Evolutionary conservation across 2,329 filamentous ascomycete species (phyloP).

Genomic region (Beauveria scarabaeidicola): DNA sequence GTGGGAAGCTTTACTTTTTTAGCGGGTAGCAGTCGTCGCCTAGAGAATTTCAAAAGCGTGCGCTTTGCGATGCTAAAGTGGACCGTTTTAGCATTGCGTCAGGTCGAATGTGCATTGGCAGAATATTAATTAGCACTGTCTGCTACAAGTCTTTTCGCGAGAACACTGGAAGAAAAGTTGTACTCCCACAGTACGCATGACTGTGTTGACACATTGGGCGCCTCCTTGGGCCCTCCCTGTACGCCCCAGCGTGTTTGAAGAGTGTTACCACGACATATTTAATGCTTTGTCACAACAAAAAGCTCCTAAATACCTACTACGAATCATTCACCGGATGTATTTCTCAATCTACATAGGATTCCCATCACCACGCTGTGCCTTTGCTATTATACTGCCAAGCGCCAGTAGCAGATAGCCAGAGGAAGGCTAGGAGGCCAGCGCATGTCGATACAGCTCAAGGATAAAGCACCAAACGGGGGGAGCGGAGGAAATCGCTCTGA

Average conservation of each 20-base stretch:
- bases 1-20: neutral
- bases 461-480: conserved; percentile 19
- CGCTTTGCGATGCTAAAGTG: too few species aligned
- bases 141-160: too few species aligned
- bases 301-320: neutral
- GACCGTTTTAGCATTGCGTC: too few species aligned
- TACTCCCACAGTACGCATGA: neutral
- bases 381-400: neutral
- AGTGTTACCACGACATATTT: neutral
- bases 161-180: neutral
- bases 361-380: neutral
- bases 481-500: neutral
- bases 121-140: too few species aligned
- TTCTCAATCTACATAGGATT: neutral
- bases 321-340: neutral
- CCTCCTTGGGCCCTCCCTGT: neutral
- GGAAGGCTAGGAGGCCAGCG: conserved; percentile 13
- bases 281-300: neutral
- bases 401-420: neutral
- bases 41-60: too few species aligned
- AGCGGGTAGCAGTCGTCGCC: neutral
- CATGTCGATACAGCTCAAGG: conserved; percentile 62
- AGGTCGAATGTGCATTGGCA: too few species aligned
- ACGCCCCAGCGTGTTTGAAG: neutral
- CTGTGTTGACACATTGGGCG: neutral